Conservation (phyloP, 1,139 yeast genomes). For the Geotrichum cucujoidarum region DNA sequence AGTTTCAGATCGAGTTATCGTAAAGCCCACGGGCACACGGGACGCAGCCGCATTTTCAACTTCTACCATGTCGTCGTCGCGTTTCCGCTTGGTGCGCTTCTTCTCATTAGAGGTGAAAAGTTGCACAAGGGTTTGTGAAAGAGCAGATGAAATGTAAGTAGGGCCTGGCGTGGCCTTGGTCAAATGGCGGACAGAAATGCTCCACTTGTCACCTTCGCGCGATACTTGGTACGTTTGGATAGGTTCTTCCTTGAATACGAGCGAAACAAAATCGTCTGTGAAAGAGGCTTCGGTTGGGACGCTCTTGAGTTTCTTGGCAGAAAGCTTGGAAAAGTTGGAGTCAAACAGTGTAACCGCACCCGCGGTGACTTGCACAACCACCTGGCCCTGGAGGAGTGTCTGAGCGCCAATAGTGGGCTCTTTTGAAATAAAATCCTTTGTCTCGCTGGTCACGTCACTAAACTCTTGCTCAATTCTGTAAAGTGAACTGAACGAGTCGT, state of each 20-base stretch:
- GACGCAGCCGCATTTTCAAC: conserved; percentile 5
- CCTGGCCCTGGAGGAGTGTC: conserved; percentile 53
- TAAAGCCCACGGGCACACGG: conserved; percentile 6
- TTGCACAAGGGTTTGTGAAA: conserved; percentile 4
- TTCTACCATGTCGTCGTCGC: conserved; percentile 11
- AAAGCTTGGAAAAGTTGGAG: conserved; percentile 39
- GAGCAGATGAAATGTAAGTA: conserved; percentile 1
- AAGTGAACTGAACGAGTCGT: conserved; percentile 43
- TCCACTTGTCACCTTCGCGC: conserved; percentile 10
- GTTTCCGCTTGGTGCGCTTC: conserved; percentile 12
- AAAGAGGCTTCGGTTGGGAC: conserved; percentile 12
- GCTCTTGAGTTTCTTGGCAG: neutral
- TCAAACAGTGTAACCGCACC: conserved; percentile 62
- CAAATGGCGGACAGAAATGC: neutral
- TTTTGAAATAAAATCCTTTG: conserved; percentile 55
- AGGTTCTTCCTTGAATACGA: conserved; percentile 8
- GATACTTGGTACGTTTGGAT: conserved; percentile 6
- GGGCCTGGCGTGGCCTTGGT: neutral
- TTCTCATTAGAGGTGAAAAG: neutral
- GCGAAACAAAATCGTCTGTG: conserved; percentile 13
- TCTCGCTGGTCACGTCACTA: conserved; percentile 50
- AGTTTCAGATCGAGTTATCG: conserved; percentile 1
- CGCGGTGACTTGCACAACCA: conserved; percentile 70
- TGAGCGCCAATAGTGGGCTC: conserved; percentile 66
- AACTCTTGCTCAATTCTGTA: conserved; percentile 67